Base-by-base conservation (phyloP, 345 rosid species). In the Orychophragmus violaceus region DNA sequence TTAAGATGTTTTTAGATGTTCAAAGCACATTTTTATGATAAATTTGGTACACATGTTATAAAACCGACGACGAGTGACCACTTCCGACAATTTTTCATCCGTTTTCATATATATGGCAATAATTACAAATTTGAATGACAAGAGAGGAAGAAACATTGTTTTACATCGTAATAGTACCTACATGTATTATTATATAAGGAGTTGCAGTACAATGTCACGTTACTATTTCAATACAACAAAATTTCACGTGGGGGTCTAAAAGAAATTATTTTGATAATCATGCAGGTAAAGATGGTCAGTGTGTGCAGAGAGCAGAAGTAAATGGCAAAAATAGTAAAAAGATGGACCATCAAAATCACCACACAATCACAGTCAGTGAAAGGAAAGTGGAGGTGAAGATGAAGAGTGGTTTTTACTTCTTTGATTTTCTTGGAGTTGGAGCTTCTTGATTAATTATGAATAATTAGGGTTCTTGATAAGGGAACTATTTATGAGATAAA, bases 281-380 rank as follows among this genome's bases (percentile, higher is more conserved):
- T 74, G 69, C 74, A 74, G 78, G 78, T 36, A 61, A 54, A 52
- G 59, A 67, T 62, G 74, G 74, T 74, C 78, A 74, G 78, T 62
- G 64, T 61, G 59, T 55, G 64, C 74, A 74, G 78, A 68, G 60
- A 37, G 69, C 68, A 60, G 77, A 67, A 74, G 77, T 66, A 59
- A 74, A 74, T 60, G 77, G 73, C 62, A 35, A 45, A 67, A 44
- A 19, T 74, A 72, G 77, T 67, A 67, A 68, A 68, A 67, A 62
- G 65, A 61, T 74, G 78, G 74, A 68, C 74, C 78, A 62, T 74
- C 78, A 61, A 68, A 68, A 55, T 62, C 69, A 74, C 59, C 64
- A 68, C 64, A 54, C 53, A 68, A 53, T 74, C 59, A 4, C 74
- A 33, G 69, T 60, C 74, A 45, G 59, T 68, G 69, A 74, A 11